Conservation (phyloP, 2,329 filamentous ascomycete genomes). For the Coniochaeta ligniaria region DNA sequence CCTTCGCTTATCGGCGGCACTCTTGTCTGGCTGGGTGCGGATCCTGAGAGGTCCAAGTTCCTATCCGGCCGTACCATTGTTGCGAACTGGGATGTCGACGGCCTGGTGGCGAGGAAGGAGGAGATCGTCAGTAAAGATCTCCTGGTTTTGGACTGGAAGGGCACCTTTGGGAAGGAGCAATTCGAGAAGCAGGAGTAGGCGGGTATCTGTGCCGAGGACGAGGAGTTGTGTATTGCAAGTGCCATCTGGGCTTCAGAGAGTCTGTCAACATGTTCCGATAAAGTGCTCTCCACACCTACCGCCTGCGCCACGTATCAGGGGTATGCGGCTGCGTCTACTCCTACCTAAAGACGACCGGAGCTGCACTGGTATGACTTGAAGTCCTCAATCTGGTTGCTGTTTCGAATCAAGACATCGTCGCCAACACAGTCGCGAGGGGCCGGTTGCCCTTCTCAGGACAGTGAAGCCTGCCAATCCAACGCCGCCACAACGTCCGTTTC, state of each 20-base stretch:
- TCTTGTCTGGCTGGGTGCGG: conserved; percentile 5
- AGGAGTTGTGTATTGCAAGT: not conserved
- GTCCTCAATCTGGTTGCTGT: too few species aligned
- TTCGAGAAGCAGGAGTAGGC: not conserved
- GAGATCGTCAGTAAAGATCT: conserved; percentile 1
- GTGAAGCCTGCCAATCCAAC: too few species aligned
- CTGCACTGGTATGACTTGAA: too few species aligned
- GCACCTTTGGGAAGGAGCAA: not conserved
- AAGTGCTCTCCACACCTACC: not conserved
- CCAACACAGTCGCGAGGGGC: too few species aligned
- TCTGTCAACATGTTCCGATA: not conserved
- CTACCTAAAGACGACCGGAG: too few species aligned
- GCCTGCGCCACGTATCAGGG: not conserved
- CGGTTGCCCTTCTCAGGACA: too few species aligned
- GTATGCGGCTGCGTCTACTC: too few species aligned
- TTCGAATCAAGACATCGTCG: too few species aligned
- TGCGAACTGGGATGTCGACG: conserved; percentile 7
- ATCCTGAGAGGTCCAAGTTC: conserved; percentile 4
- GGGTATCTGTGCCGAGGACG: not conserved
- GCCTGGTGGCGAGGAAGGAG: conserved; percentile 2
- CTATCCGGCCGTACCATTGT: conserved; percentile 1
- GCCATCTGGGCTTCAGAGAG: not conserved
- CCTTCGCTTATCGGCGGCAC: conserved; percentile 5
- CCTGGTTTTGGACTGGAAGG: not conserved
- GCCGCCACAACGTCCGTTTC: too few species aligned